Percentiles rank a stretch among this genome's conserved stretches.
Conservation (phyloP, 1,139 yeast species). For the Lodderomyces pseudojiufengensis region DNA sequence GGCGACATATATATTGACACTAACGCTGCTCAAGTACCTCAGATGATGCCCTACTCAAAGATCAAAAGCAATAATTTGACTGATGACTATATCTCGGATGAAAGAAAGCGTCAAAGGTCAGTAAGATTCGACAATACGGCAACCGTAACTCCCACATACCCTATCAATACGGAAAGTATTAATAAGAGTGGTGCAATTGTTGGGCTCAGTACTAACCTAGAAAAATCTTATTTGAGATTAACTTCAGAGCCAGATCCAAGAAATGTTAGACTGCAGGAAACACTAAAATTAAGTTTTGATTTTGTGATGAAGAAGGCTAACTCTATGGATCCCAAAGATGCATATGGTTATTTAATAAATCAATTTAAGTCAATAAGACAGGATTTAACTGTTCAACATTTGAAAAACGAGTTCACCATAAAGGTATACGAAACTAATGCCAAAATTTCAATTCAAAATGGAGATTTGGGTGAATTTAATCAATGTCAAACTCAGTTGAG, state of each 20-base stretch:
- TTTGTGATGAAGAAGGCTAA: slow-evolving; percentile 53
- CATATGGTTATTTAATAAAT: slow-evolving; percentile 75
- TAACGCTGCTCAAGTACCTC: neutral
- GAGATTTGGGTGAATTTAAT: slow-evolving; percentile 90
- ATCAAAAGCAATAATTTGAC: slow-evolving; percentile 3
- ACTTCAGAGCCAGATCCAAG: slow-evolving; percentile 92
- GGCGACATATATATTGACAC: neutral
- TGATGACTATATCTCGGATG: slow-evolving; percentile 30
- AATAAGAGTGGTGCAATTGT: slow-evolving; percentile 20
- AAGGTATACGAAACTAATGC: slow-evolving; percentile 84
- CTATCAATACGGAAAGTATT: slow-evolving; percentile 6
- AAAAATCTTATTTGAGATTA: slow-evolving; percentile 74
- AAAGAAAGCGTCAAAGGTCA: slow-evolving; percentile 43
- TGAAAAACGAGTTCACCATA: slow-evolving; percentile 73
- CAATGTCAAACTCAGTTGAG: slow-evolving; percentile 87
- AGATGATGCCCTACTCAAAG: neutral
- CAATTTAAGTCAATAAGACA: slow-evolving; percentile 91
- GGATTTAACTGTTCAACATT: slow-evolving; percentile 89
- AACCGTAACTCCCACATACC: slow-evolving; percentile 2
- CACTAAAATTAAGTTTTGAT: slow-evolving; percentile 57
- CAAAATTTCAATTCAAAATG: slow-evolving; percentile 74
- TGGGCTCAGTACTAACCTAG: slow-evolving; percentile 65
- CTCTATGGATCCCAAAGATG: slow-evolving; percentile 35
- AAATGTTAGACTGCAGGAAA: slow-evolving; percentile 66
- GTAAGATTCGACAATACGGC: slow-evolving; percentile 40